Evolutionary conservation across 1,284 basidiomycete genomes (phyloP).

Genomic region (Mycosarcoma mackinlayi): DNA sequence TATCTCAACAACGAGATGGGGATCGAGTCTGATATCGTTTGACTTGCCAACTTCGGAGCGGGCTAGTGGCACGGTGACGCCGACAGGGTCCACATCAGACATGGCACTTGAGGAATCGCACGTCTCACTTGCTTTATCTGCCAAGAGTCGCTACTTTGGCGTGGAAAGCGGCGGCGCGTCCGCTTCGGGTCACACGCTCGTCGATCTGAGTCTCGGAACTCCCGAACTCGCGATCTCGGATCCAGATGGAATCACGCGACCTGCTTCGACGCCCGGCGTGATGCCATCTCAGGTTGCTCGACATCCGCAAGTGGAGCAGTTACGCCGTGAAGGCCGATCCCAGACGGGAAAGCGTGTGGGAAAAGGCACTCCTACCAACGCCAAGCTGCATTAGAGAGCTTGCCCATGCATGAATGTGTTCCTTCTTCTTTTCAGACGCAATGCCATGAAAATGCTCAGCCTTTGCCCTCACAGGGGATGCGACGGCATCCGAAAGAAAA

Average conservation of each 20-base stretch:
- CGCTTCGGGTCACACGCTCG: constrained; percentile 26
- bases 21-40: constrained; percentile 24
- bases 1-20: constrained; percentile 27
- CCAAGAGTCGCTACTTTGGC: constrained; percentile 38
- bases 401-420: not conserved
- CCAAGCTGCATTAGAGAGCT: constrained; percentile 22
- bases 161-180: constrained; percentile 3
- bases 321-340: constrained; percentile 34
- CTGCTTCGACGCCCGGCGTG: constrained; percentile 34
- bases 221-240: constrained; percentile 35
- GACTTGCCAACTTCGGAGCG: constrained; percentile 27
- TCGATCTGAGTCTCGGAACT: constrained; percentile 31
- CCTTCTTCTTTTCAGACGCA: constrained; percentile 14
- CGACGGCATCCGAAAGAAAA: not conserved
- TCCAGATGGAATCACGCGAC: constrained; percentile 35
- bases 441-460: constrained; percentile 9
- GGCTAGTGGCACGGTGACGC: constrained; percentile 32
- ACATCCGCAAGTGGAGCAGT: constrained; percentile 47
- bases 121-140: not conserved
- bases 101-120: constrained; percentile 29
- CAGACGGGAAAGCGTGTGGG: constrained; percentile 43
- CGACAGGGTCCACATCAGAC: constrained; percentile 21
- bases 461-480: no score
- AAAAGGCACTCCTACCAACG: constrained; percentile 45
- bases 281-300: constrained; percentile 38